A percentile compares a stretch with the other conserved stretches of the same genome.
These are phyloP conservation scores for Lanmaoa pseudosensibilis DNA, from an alignment of 768 basidiomycete genomes.

Conservation along the genomic window DNA sequence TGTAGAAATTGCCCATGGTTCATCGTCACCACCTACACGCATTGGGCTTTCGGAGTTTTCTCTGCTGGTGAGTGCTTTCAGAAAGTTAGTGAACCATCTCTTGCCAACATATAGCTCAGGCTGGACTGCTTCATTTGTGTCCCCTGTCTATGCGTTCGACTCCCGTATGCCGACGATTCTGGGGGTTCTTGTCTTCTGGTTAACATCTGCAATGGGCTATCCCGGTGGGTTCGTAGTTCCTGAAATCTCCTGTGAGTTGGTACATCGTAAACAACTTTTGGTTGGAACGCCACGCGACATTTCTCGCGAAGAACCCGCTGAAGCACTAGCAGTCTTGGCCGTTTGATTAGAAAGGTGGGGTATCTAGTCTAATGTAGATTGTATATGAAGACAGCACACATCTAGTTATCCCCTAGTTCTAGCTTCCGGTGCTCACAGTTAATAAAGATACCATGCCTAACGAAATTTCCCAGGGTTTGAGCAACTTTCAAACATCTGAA, in stretches of 20 bases:
- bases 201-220: slow-evolving; percentile 50
- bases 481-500: not conserved
- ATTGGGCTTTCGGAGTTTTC: slow-evolving; percentile 46
- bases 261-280: slow-evolving; percentile 23
- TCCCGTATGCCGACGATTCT: slow-evolving; percentile 46
- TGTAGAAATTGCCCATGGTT: slow-evolving; percentile 38
- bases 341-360: slow-evolving; percentile 5
- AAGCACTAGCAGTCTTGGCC: slow-evolving; percentile 19
- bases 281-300: slow-evolving; percentile 29
- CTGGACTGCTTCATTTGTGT: slow-evolving; percentile 53
- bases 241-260: slow-evolving; percentile 22
- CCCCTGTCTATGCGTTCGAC: slow-evolving; percentile 44
- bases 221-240: slow-evolving; percentile 32
- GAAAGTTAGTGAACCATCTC: not conserved
- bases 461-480: not conserved
- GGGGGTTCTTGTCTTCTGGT: slow-evolving; percentile 55
- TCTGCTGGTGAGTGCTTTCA: slow-evolving; percentile 33
- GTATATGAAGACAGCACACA: not conserved
- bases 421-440: not conserved
- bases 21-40: slow-evolving; percentile 43
- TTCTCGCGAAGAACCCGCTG: slow-evolving; percentile 19
- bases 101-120: slow-evolving; percentile 29
- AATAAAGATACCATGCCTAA: not conserved
- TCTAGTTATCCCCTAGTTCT: not conserved
- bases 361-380: not conserved